phyloP scores from a whole-genome alignment of 805 yeast species.

The Sungouiella blattae region DNA sequence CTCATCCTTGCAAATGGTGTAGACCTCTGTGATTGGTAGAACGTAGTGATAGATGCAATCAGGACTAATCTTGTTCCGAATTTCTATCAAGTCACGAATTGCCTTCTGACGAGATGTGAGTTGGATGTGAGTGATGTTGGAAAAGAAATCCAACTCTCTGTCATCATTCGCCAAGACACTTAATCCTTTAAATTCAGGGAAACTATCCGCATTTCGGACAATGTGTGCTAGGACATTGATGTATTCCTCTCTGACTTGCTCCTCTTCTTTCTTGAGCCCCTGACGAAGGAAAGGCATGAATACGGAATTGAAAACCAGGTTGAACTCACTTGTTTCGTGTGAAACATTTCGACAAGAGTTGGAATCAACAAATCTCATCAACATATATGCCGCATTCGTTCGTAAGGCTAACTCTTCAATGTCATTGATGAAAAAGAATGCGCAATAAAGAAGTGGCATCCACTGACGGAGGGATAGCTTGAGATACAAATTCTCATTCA shows the following conservation, averaged over 20 bases:
- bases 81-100: conserved; percentile 55
- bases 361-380: conserved; percentile 65
- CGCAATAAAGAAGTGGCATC: conserved; percentile 70
- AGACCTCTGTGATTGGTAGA: conserved; percentile 81
- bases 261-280: conserved; percentile 61
- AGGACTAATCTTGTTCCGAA: conserved; percentile 45
- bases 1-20: conserved; percentile 57
- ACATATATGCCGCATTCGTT: conserved; percentile 64
- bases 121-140: conserved; percentile 79
- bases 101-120: conserved; percentile 84
- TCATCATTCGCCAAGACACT: conserved; percentile 58
- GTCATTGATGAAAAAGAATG: conserved; percentile 70
- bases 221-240: conserved; percentile 62
- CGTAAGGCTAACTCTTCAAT: conserved; percentile 77
- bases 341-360: conserved; percentile 25
- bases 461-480: conserved; percentile 57
- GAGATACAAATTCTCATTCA: conserved; percentile 55
- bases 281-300: conserved; percentile 62
- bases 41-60: conserved; percentile 72
- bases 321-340: conserved; percentile 24
- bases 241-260: conserved; percentile 68
- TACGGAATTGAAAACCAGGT: conserved; percentile 45
- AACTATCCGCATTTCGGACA: conserved; percentile 44
- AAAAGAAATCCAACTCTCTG: conserved; percentile 79
- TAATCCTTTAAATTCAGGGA: conserved; percentile 62